Percentiles rank a stretch among this genome's conserved stretches.
Conservation (phyloP, 163 green algal species). For the Scenedesmus sp. region DNA sequence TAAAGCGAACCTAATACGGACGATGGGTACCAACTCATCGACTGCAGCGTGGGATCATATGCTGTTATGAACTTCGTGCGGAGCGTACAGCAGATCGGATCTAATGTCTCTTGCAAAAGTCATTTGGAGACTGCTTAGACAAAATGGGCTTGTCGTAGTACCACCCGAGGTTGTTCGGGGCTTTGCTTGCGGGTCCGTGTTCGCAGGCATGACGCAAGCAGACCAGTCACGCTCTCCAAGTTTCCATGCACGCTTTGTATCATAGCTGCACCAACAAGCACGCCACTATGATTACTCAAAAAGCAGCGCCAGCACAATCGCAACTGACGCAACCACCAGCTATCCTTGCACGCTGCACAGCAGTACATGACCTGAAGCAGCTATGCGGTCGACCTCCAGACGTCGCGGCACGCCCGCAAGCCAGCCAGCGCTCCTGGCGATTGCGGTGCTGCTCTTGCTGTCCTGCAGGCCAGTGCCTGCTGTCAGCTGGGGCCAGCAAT, state of each 20-base stretch:
- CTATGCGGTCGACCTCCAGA: constrained; percentile 10
- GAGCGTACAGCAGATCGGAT: background rate
- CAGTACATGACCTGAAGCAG: background rate
- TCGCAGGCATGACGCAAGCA: constrained; percentile 17
- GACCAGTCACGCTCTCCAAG: background rate
- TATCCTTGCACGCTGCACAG: constrained; percentile 10
- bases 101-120: background rate
- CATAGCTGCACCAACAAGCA: background rate
- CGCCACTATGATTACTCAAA: background rate
- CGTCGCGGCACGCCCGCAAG: background rate
- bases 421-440: background rate
- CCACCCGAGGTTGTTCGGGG: background rate
- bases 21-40: background rate
- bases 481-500: background rate
- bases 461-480: background rate
- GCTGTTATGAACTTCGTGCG: background rate
- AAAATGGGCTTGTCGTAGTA: background rate
- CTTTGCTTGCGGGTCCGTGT: background rate
- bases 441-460: background rate
- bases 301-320: background rate
- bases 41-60: background rate
- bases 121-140: no score
- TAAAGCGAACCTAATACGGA: background rate
- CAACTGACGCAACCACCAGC: background rate
- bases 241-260: background rate